These are phyloP conservation scores for Gracilaria gracilis DNA, from an alignment of 23 red algal genomes.

Conservation along the genomic window DNA sequence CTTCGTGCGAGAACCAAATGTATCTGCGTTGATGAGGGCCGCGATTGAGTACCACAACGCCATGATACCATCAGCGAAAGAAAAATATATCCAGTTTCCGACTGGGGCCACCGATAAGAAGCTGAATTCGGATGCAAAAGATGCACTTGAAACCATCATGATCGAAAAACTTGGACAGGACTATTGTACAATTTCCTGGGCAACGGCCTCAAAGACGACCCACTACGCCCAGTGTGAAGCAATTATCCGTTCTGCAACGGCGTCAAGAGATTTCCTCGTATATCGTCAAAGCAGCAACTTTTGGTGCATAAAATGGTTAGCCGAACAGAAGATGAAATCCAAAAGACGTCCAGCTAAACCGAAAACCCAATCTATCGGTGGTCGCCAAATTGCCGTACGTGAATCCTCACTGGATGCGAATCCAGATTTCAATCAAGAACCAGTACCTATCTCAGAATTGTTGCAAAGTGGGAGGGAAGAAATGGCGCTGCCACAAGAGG, in stretches of 20 bases:
- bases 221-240: slow-evolving; percentile 27
- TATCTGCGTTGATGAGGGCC: not conserved
- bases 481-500: no score
- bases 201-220: slow-evolving; percentile 2
- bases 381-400: not conserved
- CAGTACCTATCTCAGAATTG: no score
- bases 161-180: slow-evolving; percentile 13
- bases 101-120: slow-evolving; percentile 11
- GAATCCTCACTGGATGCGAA: not conserved
- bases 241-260: not conserved
- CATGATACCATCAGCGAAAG: not conserved
- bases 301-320: slow-evolving; percentile 18
- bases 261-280: slow-evolving; percentile 15
- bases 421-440: no score
- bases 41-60: not conserved
- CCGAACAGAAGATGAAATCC: slow-evolving; percentile 27
- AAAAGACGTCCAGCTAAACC: not conserved
- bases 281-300: slow-evolving; percentile 6
- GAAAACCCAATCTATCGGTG: not conserved
- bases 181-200: slow-evolving; percentile 1
- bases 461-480: no score
- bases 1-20: not conserved
- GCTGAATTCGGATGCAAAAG: slow-evolving; percentile 26
- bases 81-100: slow-evolving; percentile 28
- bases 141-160: slow-evolving; percentile 14